Percentiles rank a stretch among this genome's conserved stretches.
Evolutionary conservation across 352 stramenopile genomes (phyloP).

Genomic region (Globisporangium mamillatum): DNA sequence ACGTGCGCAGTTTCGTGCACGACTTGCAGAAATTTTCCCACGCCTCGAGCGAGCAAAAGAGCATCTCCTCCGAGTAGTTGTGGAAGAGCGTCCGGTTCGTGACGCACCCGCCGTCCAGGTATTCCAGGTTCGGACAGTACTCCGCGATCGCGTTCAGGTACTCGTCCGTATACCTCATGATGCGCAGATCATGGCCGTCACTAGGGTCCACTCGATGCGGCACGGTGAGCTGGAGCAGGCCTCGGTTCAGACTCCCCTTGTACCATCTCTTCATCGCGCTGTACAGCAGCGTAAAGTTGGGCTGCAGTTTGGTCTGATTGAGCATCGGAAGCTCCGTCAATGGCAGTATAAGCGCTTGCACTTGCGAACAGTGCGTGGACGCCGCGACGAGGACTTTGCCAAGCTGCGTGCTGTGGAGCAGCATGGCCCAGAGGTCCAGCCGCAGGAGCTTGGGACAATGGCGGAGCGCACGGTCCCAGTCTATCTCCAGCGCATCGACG

Average conservation of each 20-base stretch:
- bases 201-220: conserved; percentile 13
- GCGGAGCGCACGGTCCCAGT: conserved; percentile 8
- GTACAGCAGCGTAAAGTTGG: conserved; percentile 11
- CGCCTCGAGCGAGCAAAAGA: background rate
- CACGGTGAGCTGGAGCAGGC: conserved; percentile 21
- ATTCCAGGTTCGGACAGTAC: too few species aligned
- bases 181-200: background rate
- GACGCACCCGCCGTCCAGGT: too few species aligned
- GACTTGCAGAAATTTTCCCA: background rate
- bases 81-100: background rate
- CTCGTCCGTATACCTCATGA: background rate
- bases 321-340: background rate
- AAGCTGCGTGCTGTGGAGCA: conserved; percentile 7
- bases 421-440: background rate
- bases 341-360: background rate
- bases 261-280: conserved; percentile 13
- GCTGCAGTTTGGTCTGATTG: background rate
- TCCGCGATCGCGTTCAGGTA: too few species aligned
- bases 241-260: conserved; percentile 2
- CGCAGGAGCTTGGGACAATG: background rate
- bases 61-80: background rate
- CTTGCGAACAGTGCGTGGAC: background rate
- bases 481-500: background rate
- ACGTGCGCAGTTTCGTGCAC: background rate
- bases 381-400: conserved; percentile 2